A percentile compares a stretch with the other conserved stretches of the same genome.
phyloP scores from a whole-genome alignment of 495 filamentous ascomycete genomes.

The Aspergillus egyptiacus region DNA sequence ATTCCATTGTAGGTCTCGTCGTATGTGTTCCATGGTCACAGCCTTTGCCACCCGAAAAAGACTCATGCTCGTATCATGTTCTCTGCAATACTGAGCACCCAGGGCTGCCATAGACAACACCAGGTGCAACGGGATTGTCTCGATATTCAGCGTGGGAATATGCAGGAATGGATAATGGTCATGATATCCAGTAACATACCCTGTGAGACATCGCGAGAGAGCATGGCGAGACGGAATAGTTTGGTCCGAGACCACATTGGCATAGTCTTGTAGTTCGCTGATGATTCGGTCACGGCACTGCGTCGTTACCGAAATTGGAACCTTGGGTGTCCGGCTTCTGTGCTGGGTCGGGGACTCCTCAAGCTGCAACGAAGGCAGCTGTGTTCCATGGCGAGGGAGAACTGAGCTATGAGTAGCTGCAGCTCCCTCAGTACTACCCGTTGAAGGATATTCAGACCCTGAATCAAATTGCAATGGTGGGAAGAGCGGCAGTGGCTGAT shows the following conservation, averaged over 20 bases:
- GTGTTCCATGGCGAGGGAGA: conserved; percentile 34
- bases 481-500: conserved; percentile 37
- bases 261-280: conserved; percentile 20
- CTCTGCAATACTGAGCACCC: conserved; percentile 57
- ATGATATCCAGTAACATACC: conserved; percentile 62
- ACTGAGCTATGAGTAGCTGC: conserved; percentile 31
- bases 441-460: conserved; percentile 25
- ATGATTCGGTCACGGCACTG: conserved; percentile 33
- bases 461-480: conserved; percentile 31
- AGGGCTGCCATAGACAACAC: conserved; percentile 59
- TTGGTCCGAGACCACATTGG: conserved; percentile 34
- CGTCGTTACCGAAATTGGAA: conserved; percentile 31
- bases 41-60: conserved; percentile 46
- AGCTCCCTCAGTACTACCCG: conserved; percentile 15
- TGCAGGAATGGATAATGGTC: conserved; percentile 66
- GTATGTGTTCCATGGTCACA: conserved; percentile 35
- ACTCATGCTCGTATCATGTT: conserved; percentile 36
- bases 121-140: conserved; percentile 51
- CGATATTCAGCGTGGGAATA: conserved; percentile 53
- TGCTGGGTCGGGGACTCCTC: conserved; percentile 28
- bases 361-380: conserved; percentile 36
- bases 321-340: conserved; percentile 27
- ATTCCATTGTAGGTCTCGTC: conserved; percentile 27
- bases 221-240: conserved; percentile 52
- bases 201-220: conserved; percentile 58